Percentiles rank a stretch among this genome's conserved stretches.
These are phyloP conservation scores for Aspergillus oerlinghausenensis DNA, from an alignment of 2,329 filamentous ascomycete species.

Conservation along the genomic window DNA sequence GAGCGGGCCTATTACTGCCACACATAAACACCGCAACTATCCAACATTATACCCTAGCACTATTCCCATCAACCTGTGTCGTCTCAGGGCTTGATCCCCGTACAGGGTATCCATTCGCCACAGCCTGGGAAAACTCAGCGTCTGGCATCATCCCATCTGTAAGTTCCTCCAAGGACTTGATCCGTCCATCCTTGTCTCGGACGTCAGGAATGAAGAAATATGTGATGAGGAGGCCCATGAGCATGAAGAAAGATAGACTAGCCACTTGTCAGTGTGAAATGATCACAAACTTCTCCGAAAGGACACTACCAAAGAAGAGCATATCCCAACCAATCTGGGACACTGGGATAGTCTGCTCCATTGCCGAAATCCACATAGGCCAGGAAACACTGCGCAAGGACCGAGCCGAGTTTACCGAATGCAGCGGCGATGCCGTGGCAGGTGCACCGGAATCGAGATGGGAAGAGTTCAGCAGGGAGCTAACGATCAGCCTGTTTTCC, in stretches of 20 bases:
- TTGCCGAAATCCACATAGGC: constrained; percentile 8
- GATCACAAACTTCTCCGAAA: background rate
- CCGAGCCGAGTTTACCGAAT: constrained; percentile 44
- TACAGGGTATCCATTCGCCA: background rate
- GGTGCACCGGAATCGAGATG: constrained; percentile 45
- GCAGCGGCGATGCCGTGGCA: constrained; percentile 48
- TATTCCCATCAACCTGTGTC: background rate
- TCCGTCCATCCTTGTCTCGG: constrained; percentile 13
- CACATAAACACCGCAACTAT: too few species aligned
- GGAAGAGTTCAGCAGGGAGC: constrained; percentile 47
- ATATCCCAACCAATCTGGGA: constrained; percentile 9
- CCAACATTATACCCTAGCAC: background rate
- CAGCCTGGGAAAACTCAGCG: background rate
- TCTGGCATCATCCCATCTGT: constrained; percentile 13
- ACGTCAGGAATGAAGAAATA: constrained; percentile 26
- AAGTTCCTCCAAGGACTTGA: constrained; percentile 23
- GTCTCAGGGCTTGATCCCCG: background rate
- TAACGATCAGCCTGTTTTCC: background rate
- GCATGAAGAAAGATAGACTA: constrained; percentile 19
- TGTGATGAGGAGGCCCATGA: constrained; percentile 23
- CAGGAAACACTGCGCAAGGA: constrained; percentile 16
- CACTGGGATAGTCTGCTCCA: background rate
- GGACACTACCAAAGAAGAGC: constrained; percentile 9
- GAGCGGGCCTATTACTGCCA: too few species aligned
- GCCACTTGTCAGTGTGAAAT: background rate